A percentile compares a stretch with the other conserved stretches of the same genome.
Evolutionary conservation across 768 basidiomycete genomes (phyloP).

Genomic region (Scleroderma bovista): DNA sequence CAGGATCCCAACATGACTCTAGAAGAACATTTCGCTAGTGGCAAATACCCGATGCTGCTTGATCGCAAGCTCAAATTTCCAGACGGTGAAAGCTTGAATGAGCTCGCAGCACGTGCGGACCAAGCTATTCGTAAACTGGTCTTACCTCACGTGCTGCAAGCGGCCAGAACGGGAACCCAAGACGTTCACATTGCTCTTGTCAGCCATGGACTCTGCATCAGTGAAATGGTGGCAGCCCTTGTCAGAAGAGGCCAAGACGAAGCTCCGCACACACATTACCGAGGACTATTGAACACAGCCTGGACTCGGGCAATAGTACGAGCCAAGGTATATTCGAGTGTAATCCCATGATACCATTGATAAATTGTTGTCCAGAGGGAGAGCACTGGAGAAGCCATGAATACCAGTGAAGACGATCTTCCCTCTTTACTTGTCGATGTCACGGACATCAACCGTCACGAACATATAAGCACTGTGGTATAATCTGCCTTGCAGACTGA

Average conservation of each 20-base stretch:
- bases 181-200: slow-evolving; percentile 58
- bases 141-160: slow-evolving; percentile 48
- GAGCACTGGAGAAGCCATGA: slow-evolving; percentile 16
- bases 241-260: slow-evolving; percentile 36
- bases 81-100: slow-evolving; percentile 65
- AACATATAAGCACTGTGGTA: slow-evolving; percentile 55
- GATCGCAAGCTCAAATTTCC: slow-evolving; percentile 52
- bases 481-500: slow-evolving; percentile 18
- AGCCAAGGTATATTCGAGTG: slow-evolving; percentile 34
- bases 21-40: slow-evolving; percentile 46
- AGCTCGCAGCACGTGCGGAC: slow-evolving; percentile 53
- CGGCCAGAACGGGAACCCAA: slow-evolving; percentile 32
- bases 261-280: slow-evolving; percentile 28
- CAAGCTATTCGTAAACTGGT: slow-evolving; percentile 46
- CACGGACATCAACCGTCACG: slow-evolving; percentile 47
- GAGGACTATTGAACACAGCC: slow-evolving; percentile 61
- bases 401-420: slow-evolving; percentile 17
- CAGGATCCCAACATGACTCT: slow-evolving; percentile 26
- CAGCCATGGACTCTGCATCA: slow-evolving; percentile 72
- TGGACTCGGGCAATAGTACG: slow-evolving; percentile 57
- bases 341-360: not conserved
- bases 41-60: slow-evolving; percentile 46
- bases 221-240: slow-evolving; percentile 50
- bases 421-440: slow-evolving; percentile 40
- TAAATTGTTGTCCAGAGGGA: slow-evolving; percentile 21